Conservation (phyloP, 768 basidiomycete genomes). For the Termitomyces sp. region DNA sequence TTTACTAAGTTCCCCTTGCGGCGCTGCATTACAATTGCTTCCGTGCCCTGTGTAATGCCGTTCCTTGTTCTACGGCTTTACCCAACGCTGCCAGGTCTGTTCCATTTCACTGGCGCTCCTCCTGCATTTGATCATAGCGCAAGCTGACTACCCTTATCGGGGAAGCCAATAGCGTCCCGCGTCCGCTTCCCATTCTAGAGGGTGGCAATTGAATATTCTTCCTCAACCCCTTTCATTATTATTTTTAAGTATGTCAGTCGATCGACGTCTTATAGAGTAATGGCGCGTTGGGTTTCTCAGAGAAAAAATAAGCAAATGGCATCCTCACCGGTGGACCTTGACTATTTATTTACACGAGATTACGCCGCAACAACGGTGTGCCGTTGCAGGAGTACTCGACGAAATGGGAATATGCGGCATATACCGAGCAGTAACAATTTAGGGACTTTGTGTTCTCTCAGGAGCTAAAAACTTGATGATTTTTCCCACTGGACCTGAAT, state of each 20-base stretch:
- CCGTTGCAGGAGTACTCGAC: neutral
- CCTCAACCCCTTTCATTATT: neutral
- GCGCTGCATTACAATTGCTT: neutral
- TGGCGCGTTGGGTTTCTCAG: neutral
- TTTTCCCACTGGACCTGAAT: neutral
- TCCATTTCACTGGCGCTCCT: no score
- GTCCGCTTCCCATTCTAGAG: neutral
- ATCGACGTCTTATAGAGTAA: no score
- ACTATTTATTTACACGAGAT: neutral
- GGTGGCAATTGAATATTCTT: neutral
- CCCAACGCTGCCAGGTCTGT: neutral
- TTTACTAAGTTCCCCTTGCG: neutral
- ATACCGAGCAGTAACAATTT: neutral
- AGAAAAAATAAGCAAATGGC: neutral
- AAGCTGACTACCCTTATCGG: neutral
- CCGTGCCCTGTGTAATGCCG: neutral
- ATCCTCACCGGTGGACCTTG: neutral
- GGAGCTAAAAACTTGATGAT: neutral
- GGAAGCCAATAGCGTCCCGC: neutral
- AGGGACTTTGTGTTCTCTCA: neutral
- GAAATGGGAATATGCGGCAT: neutral
- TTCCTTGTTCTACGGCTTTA: neutral
- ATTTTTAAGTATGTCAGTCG: neutral
- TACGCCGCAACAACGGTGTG: neutral
- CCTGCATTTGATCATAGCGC: neutral